These are phyloP conservation scores for Rhodamnia rubescens DNA, from an alignment of 345 rosid genomes.

Conservation along the genomic window DNA sequence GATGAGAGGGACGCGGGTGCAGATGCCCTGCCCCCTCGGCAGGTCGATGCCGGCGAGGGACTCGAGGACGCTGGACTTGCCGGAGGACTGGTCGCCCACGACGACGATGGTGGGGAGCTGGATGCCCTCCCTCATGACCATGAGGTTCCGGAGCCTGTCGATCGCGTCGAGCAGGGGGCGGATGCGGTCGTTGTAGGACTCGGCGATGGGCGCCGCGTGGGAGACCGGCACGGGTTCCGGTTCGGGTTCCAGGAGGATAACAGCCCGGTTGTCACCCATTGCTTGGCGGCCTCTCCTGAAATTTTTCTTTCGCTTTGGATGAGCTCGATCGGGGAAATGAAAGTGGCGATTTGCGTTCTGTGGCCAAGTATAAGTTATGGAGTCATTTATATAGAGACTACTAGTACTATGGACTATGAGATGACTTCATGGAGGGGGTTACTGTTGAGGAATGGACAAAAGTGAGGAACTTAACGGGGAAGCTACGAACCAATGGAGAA, in stretches of 20 bases:
- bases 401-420: background rate
- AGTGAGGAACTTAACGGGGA: background rate
- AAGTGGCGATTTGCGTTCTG: background rate
- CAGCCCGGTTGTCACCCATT: background rate
- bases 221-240: background rate
- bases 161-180: slow-evolving; percentile 39
- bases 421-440: background rate
- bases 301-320: background rate
- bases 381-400: background rate
- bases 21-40: slow-evolving; percentile 26
- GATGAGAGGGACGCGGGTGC: slow-evolving; percentile 40
- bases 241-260: background rate
- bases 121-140: slow-evolving; percentile 35
- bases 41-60: background rate
- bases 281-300: background rate
- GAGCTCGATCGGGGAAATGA: background rate
- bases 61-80: slow-evolving; percentile 32
- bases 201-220: background rate
- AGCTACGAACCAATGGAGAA: background rate
- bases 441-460: background rate
- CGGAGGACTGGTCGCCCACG: slow-evolving; percentile 41
- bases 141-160: slow-evolving; percentile 24
- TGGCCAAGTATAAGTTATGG: background rate
- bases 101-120: slow-evolving; percentile 44
- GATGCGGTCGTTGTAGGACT: slow-evolving; percentile 30